A percentile compares a stretch with the other conserved stretches of the same genome.
These are phyloP conservation scores for Oryza longistaminata DNA, from an alignment of 176 grass and related monocot species.

Conservation along the genomic window DNA sequence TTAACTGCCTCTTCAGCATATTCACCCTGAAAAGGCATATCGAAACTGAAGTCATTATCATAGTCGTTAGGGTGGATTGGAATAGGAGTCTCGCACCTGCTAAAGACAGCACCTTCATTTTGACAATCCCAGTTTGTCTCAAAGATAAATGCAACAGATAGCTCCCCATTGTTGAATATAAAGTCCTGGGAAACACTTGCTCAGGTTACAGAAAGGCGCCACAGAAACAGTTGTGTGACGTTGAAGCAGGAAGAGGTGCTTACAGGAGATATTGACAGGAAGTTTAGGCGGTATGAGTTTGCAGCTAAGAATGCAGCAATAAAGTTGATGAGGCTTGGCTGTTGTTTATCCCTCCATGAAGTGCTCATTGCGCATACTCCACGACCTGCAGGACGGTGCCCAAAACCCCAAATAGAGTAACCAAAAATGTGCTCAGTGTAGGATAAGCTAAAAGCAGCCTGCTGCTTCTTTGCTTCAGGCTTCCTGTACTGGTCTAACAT, in stretches of 20 bases:
- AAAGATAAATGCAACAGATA: slow-evolving; percentile 80
- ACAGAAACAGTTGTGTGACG: background rate
- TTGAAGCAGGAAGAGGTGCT: background rate
- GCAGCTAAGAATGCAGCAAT: slow-evolving; percentile 56
- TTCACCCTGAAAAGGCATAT: slow-evolving; percentile 54
- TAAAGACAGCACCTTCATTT: slow-evolving; percentile 55
- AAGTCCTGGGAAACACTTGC: slow-evolving; percentile 51
- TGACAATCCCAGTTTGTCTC: slow-evolving; percentile 61
- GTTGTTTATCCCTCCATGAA: slow-evolving; percentile 70
- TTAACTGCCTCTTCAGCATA: slow-evolving; percentile 76
- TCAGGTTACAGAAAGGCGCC: background rate
- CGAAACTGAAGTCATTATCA: slow-evolving; percentile 16
- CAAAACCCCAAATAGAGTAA: background rate
- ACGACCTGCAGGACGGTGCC: slow-evolving; percentile 20
- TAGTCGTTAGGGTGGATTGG: slow-evolving; percentile 6
- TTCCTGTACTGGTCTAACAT: background rate
- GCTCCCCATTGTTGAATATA: slow-evolving; percentile 72
- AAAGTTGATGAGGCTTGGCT: slow-evolving; percentile 62
- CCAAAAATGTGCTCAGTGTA: background rate
- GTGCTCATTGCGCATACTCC: slow-evolving; percentile 86
- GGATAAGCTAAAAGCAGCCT: background rate
- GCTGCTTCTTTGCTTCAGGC: background rate
- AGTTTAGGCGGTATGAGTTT: slow-evolving; percentile 77
- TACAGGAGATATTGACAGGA: slow-evolving; percentile 63
- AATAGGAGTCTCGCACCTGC: slow-evolving; percentile 35